Evolutionary conservation across 441 rosid species (phyloP), one percentile per base, ranked within the genome.

Genomic region (Pelargonium citronellum): DNA sequence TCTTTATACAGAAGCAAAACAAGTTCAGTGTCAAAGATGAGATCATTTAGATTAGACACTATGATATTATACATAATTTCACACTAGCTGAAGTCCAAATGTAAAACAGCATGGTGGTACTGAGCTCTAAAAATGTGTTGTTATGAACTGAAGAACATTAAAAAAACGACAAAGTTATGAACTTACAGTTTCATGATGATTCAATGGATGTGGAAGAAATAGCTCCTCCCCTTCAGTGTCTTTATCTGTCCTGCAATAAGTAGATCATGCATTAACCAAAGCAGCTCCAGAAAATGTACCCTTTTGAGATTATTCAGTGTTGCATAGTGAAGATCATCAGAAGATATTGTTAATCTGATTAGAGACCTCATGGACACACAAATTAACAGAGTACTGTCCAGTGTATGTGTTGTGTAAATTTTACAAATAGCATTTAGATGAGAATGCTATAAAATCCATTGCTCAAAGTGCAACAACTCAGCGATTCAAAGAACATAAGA

Each of bases 191-290:
- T 81, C 67, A 16, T 55, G 61, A 19, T 55, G 61, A 71, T 69
- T 73, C 65, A 64, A 11, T 41, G 68, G 66, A 60, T 72, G 83
- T 9, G 78, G 62, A 55, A 78, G 80, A 83, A 87, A 83, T 51
- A 87, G 47, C 44, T 80, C 76, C 67, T 83, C 88, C 20, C 81
- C 83, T 64, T 78, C 80, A 13, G 89, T 83, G 73, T 83, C 87
- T 55, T 78, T 78, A 65, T 85, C 86, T 62, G 79, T 79, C 81
- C 91, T 87, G 83, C 74, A 75, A 65, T 46, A 64, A 7, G 37
- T 71, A 74, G 64, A 66, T 43, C 69, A 13, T 20, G 69, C 53
- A 22, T 66, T 51, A 64, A 55, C 47, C 63, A 58, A 70, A 19
- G 69, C 10, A 9, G 73, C 24, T 24, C 0, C 49, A 1, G 7